Percentiles rank a stretch among this genome's conserved stretches.
phyloP scores from a whole-genome alignment of 2,329 filamentous ascomycete genomes.

The Cryphonectria carpinicola region DNA sequence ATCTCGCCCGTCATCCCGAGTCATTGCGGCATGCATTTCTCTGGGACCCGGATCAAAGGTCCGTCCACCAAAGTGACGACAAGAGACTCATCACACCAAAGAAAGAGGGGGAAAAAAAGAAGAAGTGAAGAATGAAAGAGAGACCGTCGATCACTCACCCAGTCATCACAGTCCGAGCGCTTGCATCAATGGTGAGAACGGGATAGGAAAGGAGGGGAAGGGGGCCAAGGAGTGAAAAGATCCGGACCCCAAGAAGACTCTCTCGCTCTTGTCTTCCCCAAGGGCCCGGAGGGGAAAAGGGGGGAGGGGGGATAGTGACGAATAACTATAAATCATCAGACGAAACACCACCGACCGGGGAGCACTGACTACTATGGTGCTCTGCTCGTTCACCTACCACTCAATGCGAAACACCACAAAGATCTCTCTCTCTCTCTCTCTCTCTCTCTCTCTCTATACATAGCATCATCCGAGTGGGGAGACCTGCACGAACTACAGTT shows the following conservation, averaged over 20 bases:
- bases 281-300: not conserved
- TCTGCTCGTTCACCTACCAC: not conserved
- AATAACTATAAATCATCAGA: not conserved
- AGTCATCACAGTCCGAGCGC: not conserved
- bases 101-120: not conserved
- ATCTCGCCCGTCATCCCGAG: not conserved
- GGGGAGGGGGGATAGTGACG: not conserved
- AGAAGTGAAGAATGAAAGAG: not conserved
- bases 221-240: not conserved
- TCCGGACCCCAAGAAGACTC: not conserved
- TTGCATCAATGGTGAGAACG: not conserved
- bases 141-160: not conserved
- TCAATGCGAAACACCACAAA: not conserved
- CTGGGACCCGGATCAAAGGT: not conserved
- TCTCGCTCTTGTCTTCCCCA: no score
- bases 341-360: not conserved
- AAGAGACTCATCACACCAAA: no score
- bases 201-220: not conserved
- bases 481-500: not conserved
- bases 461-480: no score
- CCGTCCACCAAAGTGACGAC: not conserved
- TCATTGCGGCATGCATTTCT: not conserved
- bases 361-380: not conserved
- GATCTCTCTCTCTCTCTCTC: no score
- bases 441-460: no score